Evolutionary conservation across 768 basidiomycete species (phyloP).

Genomic region (Flagelloscypha sp.): DNA sequence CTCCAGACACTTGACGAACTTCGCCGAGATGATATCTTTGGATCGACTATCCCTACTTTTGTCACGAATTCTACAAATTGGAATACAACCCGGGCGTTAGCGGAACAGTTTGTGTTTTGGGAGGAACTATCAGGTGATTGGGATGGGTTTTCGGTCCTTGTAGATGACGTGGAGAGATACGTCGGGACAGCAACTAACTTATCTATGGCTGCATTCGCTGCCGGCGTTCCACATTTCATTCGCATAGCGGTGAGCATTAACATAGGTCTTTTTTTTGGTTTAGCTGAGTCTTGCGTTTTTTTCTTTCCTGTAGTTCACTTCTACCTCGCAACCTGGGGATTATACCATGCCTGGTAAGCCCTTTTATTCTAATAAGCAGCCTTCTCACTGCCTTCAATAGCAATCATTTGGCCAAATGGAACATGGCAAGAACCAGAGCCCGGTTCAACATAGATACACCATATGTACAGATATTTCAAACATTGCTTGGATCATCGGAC

Average conservation of each 20-base stretch:
- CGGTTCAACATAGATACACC: constrained; percentile 24
- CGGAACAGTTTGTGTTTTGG: constrained; percentile 54
- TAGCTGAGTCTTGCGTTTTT: constrained; percentile 4
- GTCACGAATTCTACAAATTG: constrained; percentile 67
- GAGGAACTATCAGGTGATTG: constrained; percentile 42
- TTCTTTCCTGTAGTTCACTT: constrained; percentile 35
- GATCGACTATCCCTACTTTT: constrained; percentile 63
- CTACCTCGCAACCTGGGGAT: constrained; percentile 46
- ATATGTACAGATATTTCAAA: background rate
- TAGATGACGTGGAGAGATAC: constrained; percentile 84
- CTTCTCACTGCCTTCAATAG: too few relatives aligned
- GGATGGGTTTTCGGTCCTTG: constrained; percentile 71
- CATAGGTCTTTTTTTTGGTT: constrained; percentile 3
- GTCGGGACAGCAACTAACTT: constrained; percentile 63
- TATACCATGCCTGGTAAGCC: constrained; percentile 72
- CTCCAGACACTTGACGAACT: constrained; percentile 64
- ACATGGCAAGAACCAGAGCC: constrained; percentile 70
- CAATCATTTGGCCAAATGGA: constrained; percentile 74
- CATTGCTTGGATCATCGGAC: too few relatives aligned
- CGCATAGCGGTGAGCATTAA: constrained; percentile 58
- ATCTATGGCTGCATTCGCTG: constrained; percentile 54
- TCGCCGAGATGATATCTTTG: constrained; percentile 60
- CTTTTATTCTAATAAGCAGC: too few relatives aligned
- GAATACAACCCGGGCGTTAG: constrained; percentile 44
- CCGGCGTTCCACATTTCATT: constrained; percentile 65